phyloP scores from a whole-genome alignment of 2,329 filamentous ascomycete species.

The Paradendryphiella salina region DNA sequence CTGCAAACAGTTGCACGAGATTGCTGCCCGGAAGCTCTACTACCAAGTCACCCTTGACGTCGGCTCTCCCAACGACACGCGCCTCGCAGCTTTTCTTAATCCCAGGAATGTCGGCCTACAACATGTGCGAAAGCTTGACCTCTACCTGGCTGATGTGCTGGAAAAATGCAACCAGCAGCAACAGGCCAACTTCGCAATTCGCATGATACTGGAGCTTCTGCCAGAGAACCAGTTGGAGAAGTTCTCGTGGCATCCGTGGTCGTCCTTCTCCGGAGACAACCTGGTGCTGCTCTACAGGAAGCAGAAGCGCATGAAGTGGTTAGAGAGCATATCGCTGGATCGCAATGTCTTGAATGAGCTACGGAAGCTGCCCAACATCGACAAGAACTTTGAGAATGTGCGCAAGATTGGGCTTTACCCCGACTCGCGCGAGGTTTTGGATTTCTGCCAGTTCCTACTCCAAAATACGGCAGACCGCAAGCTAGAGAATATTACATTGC shows the following conservation, averaged over 20 bases:
- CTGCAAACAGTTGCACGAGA: slow-evolving; percentile 52
- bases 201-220: slow-evolving; percentile 55
- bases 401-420: slow-evolving; percentile 54
- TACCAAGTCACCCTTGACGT: slow-evolving; percentile 53
- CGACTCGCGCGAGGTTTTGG: slow-evolving; percentile 51
- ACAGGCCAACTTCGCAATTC: slow-evolving; percentile 53
- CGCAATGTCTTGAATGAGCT: slow-evolving; percentile 48
- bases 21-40: slow-evolving; percentile 53
- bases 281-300: slow-evolving; percentile 53
- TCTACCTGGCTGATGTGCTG: slow-evolving; percentile 51
- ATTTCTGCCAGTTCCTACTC: slow-evolving; percentile 50
- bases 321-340: slow-evolving; percentile 54
- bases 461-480: slow-evolving; percentile 44
- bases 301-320: slow-evolving; percentile 54
- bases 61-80: slow-evolving; percentile 50
- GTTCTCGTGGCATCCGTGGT: slow-evolving; percentile 57
- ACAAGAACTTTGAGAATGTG: slow-evolving; percentile 48
- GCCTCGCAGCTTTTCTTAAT: slow-evolving; percentile 52
- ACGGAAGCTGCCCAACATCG: slow-evolving; percentile 48
- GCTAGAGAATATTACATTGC: slow-evolving; percentile 54
- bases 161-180: slow-evolving; percentile 52
- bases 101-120: slow-evolving; percentile 54
- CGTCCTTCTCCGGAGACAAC: slow-evolving; percentile 53
- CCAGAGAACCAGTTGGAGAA: slow-evolving; percentile 55
- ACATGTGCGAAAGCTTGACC: slow-evolving; percentile 51